Conservation (phyloP, 2,329 filamentous ascomycete species). For the Claviceps capensis region DNA sequence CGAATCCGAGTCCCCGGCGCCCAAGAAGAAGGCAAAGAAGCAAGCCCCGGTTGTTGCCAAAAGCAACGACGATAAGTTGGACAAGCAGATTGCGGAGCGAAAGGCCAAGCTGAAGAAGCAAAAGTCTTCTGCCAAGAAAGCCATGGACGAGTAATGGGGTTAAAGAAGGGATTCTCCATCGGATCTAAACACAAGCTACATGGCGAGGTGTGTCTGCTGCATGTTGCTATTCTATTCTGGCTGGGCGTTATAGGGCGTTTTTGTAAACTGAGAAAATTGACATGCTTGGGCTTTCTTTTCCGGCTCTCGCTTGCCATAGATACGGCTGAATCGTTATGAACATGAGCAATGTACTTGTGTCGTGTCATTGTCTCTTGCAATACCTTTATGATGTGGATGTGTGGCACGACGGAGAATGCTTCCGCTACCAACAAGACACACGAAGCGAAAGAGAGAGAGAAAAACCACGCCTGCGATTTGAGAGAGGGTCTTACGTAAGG, state of each 20-base stretch:
- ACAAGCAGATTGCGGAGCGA: conserved; percentile 45
- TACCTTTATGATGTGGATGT: no score
- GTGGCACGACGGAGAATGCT: no score
- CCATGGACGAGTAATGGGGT: conserved; percentile 27
- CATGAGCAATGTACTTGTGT: background rate
- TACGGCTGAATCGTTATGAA: background rate
- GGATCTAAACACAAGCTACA: background rate
- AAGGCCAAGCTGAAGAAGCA: conserved; percentile 45
- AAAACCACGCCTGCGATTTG: no score
- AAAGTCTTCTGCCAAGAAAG: conserved; percentile 42
- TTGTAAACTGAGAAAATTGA: background rate
- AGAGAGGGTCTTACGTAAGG: no score
- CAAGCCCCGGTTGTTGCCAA: conserved; percentile 22
- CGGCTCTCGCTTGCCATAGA: background rate
- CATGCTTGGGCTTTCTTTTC: background rate
- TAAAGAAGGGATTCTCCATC: no score
- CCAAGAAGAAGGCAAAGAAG: conserved; percentile 25
- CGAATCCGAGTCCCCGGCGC: conserved; percentile 7
- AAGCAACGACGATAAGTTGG: conserved; percentile 37
- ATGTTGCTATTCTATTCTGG: background rate
- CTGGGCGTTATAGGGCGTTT: background rate
- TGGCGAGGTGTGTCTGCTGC: background rate
- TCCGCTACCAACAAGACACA: no score
- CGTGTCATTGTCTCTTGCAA: background rate
- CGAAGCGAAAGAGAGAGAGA: no score